Evolutionary conservation across 495 filamentous ascomycete species (phyloP).

Genomic region (Penicillium lagena): DNA sequence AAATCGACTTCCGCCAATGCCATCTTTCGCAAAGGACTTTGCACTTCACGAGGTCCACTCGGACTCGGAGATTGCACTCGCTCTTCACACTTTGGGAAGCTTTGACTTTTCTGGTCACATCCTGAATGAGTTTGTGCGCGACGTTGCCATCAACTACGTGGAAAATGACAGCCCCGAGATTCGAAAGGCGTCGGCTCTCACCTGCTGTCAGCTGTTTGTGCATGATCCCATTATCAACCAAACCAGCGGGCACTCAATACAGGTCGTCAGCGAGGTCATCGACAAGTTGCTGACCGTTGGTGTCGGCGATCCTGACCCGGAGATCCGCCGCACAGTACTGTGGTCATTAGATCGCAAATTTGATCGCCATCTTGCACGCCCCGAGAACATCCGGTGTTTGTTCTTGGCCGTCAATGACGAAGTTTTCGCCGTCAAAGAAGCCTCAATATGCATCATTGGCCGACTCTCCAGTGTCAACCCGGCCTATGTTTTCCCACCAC

Average conservation of each 20-base stretch:
- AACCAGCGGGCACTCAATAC: slow-evolving; percentile 90
- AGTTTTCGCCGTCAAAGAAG: slow-evolving; percentile 83
- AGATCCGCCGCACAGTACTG: slow-evolving; percentile 82
- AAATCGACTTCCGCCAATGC: slow-evolving; percentile 56
- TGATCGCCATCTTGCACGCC: slow-evolving; percentile 87
- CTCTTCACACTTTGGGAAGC: slow-evolving; percentile 85
- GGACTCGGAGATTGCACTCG: slow-evolving; percentile 85
- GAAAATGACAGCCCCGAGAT: slow-evolving; percentile 93
- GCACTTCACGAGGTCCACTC: slow-evolving; percentile 60
- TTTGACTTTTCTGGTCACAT: slow-evolving; percentile 96
- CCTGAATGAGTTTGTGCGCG: slow-evolving; percentile 95
- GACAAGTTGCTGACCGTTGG: slow-evolving; percentile 92
- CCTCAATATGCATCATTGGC: slow-evolving; percentile 92
- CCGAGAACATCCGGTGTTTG: slow-evolving; percentile 89
- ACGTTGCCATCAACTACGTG: slow-evolving; percentile 96
- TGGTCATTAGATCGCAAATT: slow-evolving; percentile 87
- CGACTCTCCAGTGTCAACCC: slow-evolving; percentile 87
- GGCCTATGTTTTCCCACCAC: slow-evolving; percentile 90
- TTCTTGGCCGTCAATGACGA: slow-evolving; percentile 98
- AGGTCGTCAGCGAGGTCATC: slow-evolving; percentile 95
- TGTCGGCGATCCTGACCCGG: slow-evolving; percentile 82
- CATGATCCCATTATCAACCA: slow-evolving; percentile 96
- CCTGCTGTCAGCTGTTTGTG: slow-evolving; percentile 95
- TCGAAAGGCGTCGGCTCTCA: slow-evolving; percentile 88
- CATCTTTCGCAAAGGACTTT: slow-evolving; percentile 80